Conservation (phyloP, 1,139 yeast species). For the Komagataea norvegica region DNA sequence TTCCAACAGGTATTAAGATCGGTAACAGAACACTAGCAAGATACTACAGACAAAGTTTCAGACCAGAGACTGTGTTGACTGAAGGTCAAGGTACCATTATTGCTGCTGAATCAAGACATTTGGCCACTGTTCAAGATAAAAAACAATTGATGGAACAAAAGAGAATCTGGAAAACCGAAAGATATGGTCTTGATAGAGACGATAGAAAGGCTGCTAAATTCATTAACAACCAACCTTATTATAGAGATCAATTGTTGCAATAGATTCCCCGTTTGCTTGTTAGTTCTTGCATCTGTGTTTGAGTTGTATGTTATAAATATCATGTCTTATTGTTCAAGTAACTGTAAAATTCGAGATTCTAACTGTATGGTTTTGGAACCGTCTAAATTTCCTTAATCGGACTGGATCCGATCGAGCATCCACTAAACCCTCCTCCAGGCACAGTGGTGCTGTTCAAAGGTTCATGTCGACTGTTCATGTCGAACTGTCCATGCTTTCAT, state of each 20-base stretch:
- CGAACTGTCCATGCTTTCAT: no score
- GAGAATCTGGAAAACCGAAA: conserved; percentile 72
- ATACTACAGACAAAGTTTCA: conserved; percentile 79
- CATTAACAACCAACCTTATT: conserved; percentile 85
- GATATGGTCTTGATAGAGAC: conserved; percentile 59
- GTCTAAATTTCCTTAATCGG: no score
- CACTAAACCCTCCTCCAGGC: no score
- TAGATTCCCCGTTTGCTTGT: no score
- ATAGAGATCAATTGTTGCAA: conserved; percentile 86
- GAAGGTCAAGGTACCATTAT: conserved; percentile 94
- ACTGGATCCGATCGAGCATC: no score
- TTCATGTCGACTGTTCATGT: no score
- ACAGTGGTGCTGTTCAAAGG: no score
- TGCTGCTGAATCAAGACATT: conserved; percentile 85
- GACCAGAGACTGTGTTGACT: conserved; percentile 65
- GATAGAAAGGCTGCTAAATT: conserved; percentile 79
- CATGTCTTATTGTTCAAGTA: no score
- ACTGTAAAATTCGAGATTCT: no score
- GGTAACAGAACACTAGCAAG: conserved; percentile 89
- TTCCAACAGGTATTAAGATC: conserved; percentile 82
- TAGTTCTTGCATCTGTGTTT: no score
- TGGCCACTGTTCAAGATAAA: conserved; percentile 49
- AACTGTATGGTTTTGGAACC: no score
- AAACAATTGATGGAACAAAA: conserved; percentile 57
- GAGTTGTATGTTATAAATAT: no score